These are phyloP conservation scores for Quercus tomentella DNA, from an alignment of 331 rosid species.

Conservation along the genomic window DNA sequence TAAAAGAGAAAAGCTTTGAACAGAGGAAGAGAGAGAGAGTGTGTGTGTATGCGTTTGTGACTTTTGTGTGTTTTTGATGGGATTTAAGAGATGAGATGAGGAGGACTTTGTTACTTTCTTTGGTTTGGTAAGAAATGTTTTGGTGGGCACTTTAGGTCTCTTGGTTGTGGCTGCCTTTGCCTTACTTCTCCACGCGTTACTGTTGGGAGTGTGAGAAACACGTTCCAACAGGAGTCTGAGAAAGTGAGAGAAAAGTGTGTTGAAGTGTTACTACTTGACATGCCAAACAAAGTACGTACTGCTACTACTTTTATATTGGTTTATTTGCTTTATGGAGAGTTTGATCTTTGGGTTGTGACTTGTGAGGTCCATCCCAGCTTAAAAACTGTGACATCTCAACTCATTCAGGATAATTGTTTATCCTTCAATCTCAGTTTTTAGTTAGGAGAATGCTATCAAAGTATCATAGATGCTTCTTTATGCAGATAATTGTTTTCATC, in stretches of 20 bases:
- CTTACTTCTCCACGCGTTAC: neutral
- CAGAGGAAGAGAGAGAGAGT: neutral
- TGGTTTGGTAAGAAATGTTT: constrained; percentile 53
- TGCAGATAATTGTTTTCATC: no score
- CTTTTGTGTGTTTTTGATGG: no score
- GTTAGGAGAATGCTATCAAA: neutral
- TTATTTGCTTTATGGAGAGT: neutral
- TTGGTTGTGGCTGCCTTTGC: no score
- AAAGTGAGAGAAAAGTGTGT: neutral
- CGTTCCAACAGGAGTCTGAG: neutral
- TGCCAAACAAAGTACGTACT: neutral
- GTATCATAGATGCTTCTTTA: no score
- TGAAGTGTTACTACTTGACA: no score
- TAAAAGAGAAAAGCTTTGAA: neutral
- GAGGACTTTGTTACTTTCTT: constrained; percentile 21
- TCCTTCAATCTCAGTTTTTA: neutral
- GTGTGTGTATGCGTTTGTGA: no score
- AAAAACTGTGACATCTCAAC: neutral
- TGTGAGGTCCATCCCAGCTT: neutral
- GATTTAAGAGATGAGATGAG: constrained; percentile 14
- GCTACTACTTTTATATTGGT: neutral
- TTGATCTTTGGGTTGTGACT: neutral
- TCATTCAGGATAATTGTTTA: neutral
- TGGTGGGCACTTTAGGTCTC: constrained; percentile 27
- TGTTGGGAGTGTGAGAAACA: neutral